These are phyloP conservation scores for Myxozyma neglecta DNA, from an alignment of 805 yeast genomes.

Conservation along the genomic window DNA sequence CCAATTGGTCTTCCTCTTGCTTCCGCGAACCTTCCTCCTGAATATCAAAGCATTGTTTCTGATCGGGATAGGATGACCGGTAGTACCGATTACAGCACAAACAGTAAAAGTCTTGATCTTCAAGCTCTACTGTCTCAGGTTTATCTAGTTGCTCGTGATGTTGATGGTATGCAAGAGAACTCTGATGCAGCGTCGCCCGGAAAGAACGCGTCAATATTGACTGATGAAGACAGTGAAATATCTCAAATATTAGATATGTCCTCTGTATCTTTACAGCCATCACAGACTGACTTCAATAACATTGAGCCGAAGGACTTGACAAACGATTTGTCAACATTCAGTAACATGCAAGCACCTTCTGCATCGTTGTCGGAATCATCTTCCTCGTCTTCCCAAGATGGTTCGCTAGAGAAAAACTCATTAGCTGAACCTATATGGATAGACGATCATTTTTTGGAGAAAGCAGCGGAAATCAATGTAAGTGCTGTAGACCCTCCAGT, in stretches of 20 bases:
- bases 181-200: not conserved
- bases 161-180: not conserved
- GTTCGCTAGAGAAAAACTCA: no score
- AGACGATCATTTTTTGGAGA: no score
- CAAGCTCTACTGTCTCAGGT: constrained; percentile 2
- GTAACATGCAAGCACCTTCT: no score
- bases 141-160: not conserved
- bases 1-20: constrained; percentile 25
- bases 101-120: not conserved
- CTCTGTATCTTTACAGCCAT: not conserved
- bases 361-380: no score
- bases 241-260: not conserved
- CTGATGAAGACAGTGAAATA: not conserved
- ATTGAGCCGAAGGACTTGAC: not conserved
- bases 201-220: not conserved
- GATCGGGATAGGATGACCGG: not conserved
- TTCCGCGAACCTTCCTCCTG: constrained; percentile 15
- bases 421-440: no score
- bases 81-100: not conserved
- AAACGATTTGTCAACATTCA: not conserved
- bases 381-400: not conserved
- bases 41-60: constrained; percentile 2
- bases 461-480: not conserved
- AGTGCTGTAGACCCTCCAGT: not conserved
- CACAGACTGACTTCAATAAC: not conserved